phyloP scores from a whole-genome alignment of 2,329 filamentous ascomycete genomes.

The Nothophaeocryptopus gaeumannii region DNA sequence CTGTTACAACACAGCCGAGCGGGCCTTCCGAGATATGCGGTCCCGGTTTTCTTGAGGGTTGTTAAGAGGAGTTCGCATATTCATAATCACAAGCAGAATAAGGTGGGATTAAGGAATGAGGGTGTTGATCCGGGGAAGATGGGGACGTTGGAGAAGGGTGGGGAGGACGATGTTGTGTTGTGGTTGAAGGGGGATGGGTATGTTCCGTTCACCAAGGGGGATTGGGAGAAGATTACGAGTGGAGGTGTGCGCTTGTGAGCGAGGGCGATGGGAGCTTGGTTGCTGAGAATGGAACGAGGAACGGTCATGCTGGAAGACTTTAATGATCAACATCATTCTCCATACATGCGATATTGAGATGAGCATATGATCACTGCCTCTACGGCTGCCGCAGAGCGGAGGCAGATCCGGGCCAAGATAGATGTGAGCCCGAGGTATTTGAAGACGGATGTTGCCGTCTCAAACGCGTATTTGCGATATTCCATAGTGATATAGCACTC shows the following conservation, averaged over 20 bases:
- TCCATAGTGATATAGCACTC: too few species aligned
- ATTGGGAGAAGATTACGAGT: slow-evolving; percentile 54
- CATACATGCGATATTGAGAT: too few species aligned
- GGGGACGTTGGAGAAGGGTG: slow-evolving; percentile 44
- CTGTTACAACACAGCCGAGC: slow-evolving; percentile 57
- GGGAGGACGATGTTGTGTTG: slow-evolving; percentile 46
- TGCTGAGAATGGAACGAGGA: too few species aligned
- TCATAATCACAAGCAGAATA: slow-evolving; percentile 79
- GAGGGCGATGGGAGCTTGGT: neutral
- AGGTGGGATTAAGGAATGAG: slow-evolving; percentile 65
- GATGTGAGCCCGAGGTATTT: too few species aligned
- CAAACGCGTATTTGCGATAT: too few species aligned
- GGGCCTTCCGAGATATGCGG: slow-evolving; percentile 69
- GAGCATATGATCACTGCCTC: too few species aligned
- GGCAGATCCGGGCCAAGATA: too few species aligned
- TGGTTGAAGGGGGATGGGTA: slow-evolving; percentile 55
- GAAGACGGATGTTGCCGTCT: too few species aligned
- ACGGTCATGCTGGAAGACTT: too few species aligned
- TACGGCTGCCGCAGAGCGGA: too few species aligned
- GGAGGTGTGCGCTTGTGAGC: slow-evolving; percentile 38
- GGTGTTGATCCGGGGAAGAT: slow-evolving; percentile 60
- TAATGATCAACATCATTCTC: too few species aligned
- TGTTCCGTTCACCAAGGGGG: slow-evolving; percentile 55
- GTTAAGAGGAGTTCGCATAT: slow-evolving; percentile 56
- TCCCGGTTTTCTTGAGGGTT: slow-evolving; percentile 68